Percentiles rank a stretch among this genome's conserved stretches.
These are phyloP conservation scores for Claviceps sorghi DNA, from an alignment of 2,329 filamentous ascomycete genomes.

Conservation along the genomic window DNA sequence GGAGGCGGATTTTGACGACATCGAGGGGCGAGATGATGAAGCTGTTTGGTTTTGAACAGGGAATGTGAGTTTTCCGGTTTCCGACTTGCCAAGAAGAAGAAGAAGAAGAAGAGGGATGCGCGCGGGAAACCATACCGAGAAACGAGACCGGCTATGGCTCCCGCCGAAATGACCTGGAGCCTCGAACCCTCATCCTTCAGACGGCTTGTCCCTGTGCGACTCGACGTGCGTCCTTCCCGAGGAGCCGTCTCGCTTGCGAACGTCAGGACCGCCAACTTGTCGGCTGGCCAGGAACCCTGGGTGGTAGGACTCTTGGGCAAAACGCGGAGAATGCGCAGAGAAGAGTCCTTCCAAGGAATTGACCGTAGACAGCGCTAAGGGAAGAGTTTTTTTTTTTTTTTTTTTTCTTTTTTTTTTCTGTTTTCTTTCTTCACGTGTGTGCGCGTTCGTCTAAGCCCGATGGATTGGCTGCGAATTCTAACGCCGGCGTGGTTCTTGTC, in stretches of 20 bases:
- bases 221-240: constrained; percentile 19
- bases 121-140: constrained; percentile 46
- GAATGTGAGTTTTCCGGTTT: background rate
- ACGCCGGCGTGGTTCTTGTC: too few relatives aligned
- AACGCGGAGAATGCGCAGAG: background rate
- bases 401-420: too few relatives aligned
- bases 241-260: constrained; percentile 2
- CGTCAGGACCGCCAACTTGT: constrained; percentile 5
- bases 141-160: constrained; percentile 62
- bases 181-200: constrained; percentile 48
- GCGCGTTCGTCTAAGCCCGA: background rate
- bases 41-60: constrained; percentile 25
- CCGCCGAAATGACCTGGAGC: constrained; percentile 41
- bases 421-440: too few relatives aligned
- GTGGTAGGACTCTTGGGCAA: too few relatives aligned
- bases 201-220: constrained; percentile 19
- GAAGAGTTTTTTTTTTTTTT: too few relatives aligned
- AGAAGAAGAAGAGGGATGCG: background rate
- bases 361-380: too few relatives aligned
- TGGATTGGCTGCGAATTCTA: too few relatives aligned
- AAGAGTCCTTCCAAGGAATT: background rate
- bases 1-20: constrained; percentile 94
- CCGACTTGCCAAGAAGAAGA: background rate
- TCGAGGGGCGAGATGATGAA: constrained; percentile 93
- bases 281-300: background rate